These are phyloP conservation scores for Lupinus albus DNA, from an alignment of 306 rosid species.

Conservation along the genomic window DNA sequence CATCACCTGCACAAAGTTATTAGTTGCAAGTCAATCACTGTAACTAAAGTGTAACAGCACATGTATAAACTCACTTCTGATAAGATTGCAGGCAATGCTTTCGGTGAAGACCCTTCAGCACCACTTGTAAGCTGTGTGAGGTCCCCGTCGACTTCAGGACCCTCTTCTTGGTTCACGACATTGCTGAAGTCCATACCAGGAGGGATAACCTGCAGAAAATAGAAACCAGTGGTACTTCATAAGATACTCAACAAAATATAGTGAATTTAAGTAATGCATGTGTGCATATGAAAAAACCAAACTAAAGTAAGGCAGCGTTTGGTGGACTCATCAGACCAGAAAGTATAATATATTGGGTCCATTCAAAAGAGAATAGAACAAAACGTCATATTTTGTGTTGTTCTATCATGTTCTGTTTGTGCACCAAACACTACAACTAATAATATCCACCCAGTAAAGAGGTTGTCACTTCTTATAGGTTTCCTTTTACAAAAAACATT, in stretches of 20 bases:
- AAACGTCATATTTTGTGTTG: no score
- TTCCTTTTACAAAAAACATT: slow-evolving; percentile 2
- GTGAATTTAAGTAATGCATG: background rate
- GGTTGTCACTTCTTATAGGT: background rate
- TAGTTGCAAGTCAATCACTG: slow-evolving; percentile 10
- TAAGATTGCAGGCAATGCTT: slow-evolving; percentile 64
- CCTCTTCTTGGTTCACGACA: slow-evolving; percentile 59
- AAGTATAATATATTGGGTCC: no score
- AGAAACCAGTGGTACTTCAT: slow-evolving; percentile 25
- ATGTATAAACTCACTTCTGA: slow-evolving; percentile 55
- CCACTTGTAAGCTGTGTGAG: slow-evolving; percentile 53
- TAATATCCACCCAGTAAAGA: background rate
- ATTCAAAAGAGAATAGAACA: no score
- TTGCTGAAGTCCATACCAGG: slow-evolving; percentile 79
- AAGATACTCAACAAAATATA: background rate
- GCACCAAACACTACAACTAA: background rate
- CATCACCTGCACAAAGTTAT: slow-evolving; percentile 52
- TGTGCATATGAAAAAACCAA: background rate
- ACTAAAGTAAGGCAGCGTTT: background rate
- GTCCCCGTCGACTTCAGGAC: slow-evolving; percentile 59
- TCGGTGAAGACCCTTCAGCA: slow-evolving; percentile 54
- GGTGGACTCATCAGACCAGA: no score
- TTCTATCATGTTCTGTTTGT: no score
- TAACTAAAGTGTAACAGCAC: background rate
- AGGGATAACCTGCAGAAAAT: slow-evolving; percentile 59